Percentiles rank a stretch among this genome's conserved stretches.
These are phyloP conservation scores for Monilinia fructigena DNA, from an alignment of 2,329 filamentous ascomycete species.

Conservation along the genomic window DNA sequence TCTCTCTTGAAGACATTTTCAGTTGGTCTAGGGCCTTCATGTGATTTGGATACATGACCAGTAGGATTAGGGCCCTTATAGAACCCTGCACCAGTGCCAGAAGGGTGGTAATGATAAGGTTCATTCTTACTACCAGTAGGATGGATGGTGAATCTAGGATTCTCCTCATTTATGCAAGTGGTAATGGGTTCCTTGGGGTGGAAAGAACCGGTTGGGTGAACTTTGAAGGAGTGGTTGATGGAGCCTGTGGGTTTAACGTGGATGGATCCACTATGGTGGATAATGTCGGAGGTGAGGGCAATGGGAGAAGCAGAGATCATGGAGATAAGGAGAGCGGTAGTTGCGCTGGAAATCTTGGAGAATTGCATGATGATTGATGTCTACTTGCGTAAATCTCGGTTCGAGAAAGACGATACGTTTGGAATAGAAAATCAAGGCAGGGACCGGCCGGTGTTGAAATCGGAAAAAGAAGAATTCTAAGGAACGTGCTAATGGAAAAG, in stretches of 20 bases:
- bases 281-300: not conserved
- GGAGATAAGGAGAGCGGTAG: slow-evolving; percentile 12
- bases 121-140: not conserved
- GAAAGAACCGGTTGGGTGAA: not conserved
- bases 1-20: not conserved
- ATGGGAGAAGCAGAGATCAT: slow-evolving; percentile 17
- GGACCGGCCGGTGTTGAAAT: not conserved
- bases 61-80: not conserved
- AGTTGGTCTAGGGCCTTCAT: not conserved
- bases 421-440: not conserved
- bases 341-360: slow-evolving; percentile 13
- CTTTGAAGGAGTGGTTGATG: not conserved
- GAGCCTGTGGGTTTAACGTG: not conserved
- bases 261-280: not conserved
- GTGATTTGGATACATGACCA: not conserved
- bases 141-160: not conserved
- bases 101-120: not conserved
- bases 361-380: slow-evolving; percentile 11
- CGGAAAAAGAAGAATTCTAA: not conserved
- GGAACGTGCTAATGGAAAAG: not conserved
- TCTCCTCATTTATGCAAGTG: not conserved
- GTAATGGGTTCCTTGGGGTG: not conserved
- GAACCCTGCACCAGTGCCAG: not conserved
- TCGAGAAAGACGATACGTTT: not conserved
- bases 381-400: not conserved